A percentile compares a stretch with the other conserved stretches of the same genome.
Conservation (phyloP, 805 yeast species). For the Pichia gijzeniarum region DNA sequence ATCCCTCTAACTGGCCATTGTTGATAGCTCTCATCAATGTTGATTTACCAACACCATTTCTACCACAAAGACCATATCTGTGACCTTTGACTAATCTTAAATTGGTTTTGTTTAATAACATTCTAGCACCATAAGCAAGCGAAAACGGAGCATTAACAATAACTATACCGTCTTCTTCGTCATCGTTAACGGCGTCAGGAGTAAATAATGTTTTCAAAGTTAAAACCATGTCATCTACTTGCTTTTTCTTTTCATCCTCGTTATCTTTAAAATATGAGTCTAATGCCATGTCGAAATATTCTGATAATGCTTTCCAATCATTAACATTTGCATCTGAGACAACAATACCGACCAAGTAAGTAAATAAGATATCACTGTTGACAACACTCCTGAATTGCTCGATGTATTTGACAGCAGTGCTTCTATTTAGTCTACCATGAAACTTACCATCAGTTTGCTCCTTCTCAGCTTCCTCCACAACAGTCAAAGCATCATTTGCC, state of each 20-base stretch:
- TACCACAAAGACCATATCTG: conserved; percentile 95
- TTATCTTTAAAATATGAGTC: conserved; percentile 28
- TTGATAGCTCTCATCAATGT: conserved; percentile 96
- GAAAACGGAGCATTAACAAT: conserved; percentile 94
- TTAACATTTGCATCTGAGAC: conserved; percentile 65
- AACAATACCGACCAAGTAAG: conserved; percentile 48
- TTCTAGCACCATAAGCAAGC: conserved; percentile 94
- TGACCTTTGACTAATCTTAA: conserved; percentile 87
- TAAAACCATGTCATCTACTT: conserved; percentile 39
- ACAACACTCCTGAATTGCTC: conserved; percentile 24
- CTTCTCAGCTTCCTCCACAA: conserved; percentile 72
- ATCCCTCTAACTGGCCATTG: conserved; percentile 94
- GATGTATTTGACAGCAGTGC: conserved; percentile 45
- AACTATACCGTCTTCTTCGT: conserved; percentile 75
- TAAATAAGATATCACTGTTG: conserved; percentile 34
- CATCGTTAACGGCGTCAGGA: conserved; percentile 47
- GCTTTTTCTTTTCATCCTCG: conserved; percentile 31
- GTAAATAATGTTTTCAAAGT: conserved; percentile 51
- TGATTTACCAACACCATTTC: conserved; percentile 98
- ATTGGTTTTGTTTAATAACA: conserved; percentile 90
- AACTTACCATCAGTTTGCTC: conserved; percentile 64
- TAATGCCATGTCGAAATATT: conserved; percentile 41
- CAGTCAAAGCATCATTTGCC: conserved; percentile 79
- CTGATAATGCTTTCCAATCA: conserved; percentile 58
- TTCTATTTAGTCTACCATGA: conserved; percentile 63